Base-by-base conservation (phyloP, 306 rosid genomes). In the Oemleria cerasiformis region DNA sequence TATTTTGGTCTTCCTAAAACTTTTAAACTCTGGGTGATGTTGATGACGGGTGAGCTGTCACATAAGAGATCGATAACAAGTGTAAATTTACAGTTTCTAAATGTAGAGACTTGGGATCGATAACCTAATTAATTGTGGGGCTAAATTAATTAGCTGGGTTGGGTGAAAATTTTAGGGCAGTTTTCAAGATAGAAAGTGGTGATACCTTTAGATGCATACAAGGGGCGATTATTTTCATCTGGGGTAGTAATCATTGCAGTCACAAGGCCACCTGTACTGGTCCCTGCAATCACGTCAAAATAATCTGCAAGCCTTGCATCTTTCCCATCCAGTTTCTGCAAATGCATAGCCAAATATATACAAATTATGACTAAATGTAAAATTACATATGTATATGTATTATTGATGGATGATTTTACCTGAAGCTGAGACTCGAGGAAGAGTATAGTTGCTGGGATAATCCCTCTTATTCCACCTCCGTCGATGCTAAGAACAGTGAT, bases 401-500 rank as follows among this genome's bases (percentile, higher is more conserved):
- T 19, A 19, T 19, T 8, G 7, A 49, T 49, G 14, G 54, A 16
- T 15, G 8, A 49, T 7, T n/a, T 17, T 41, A 86, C 91, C 89
- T 86, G 91, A 78, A 88, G 88, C 67, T 81, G 76, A 2, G 91
- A 82, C 68, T 86, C 91, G 16, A 86, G 81, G 69, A 79, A 88
- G 63, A 88, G 83, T 20, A 89, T 71, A 48, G 75, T 74, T 3
- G 75, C 96, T 0, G 87, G 92, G 30, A 89, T 89, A 34, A 86
- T 55, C n/a, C 95, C 92, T 55, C 88, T 84, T 4, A 84, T 73
- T 25, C 95, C 91, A 54, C 95, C 95, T 0, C 91, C 91, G 36
- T 88, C 89, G 8, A 88, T 81, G 70, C 92, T 86, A 39, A 89
- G 90, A 57, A 89, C 19, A 34, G 92, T 86, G 3, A 85, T 67